Evolutionary conservation across 169 alveolate species (phyloP).

Genomic region (Cytauxzoon felis): DNA sequence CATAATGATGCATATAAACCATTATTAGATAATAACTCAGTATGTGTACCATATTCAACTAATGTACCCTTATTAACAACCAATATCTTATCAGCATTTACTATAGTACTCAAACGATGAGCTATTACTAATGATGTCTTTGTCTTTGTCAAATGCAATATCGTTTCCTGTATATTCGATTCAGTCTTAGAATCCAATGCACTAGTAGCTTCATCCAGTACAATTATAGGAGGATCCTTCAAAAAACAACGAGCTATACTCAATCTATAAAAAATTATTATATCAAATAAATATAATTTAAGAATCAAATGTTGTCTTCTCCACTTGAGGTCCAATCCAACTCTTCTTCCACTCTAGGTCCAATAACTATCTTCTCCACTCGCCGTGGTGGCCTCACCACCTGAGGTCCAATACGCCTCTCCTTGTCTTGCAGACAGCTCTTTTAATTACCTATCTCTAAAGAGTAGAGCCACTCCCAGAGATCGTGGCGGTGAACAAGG

Average conservation of each 20-base stretch:
- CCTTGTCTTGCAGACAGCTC: too few relatives aligned
- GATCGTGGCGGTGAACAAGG: too few relatives aligned
- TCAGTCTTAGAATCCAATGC: slow-evolving; percentile 91
- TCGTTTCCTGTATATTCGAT: slow-evolving; percentile 71
- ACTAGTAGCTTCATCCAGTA: slow-evolving; percentile 97
- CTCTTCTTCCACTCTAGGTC: neutral
- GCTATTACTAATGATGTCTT: slow-evolving; percentile 87
- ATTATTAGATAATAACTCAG: slow-evolving; percentile 67
- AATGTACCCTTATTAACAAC: slow-evolving; percentile 80
- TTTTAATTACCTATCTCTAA: too few relatives aligned
- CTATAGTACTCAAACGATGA: slow-evolving; percentile 86
- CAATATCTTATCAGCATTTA: slow-evolving; percentile 74
- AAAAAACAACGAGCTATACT: slow-evolving; percentile 95
- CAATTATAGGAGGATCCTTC: slow-evolving; percentile 89
- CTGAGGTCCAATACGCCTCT: too few relatives aligned
- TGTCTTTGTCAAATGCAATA: slow-evolving; percentile 65
- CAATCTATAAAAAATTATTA: slow-evolving; percentile 42
- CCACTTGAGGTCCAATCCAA: too few relatives aligned
- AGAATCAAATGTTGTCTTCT: too few relatives aligned
- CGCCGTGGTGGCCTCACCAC: neutral
- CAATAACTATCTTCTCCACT: neutral
- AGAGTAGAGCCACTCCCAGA: too few relatives aligned
- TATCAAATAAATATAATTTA: neutral
- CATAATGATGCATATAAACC: slow-evolving; percentile 73
- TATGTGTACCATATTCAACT: slow-evolving; percentile 85